Conservation (phyloP, 495 filamentous ascomycete genomes). For the Jackrogersella minutella region DNA sequence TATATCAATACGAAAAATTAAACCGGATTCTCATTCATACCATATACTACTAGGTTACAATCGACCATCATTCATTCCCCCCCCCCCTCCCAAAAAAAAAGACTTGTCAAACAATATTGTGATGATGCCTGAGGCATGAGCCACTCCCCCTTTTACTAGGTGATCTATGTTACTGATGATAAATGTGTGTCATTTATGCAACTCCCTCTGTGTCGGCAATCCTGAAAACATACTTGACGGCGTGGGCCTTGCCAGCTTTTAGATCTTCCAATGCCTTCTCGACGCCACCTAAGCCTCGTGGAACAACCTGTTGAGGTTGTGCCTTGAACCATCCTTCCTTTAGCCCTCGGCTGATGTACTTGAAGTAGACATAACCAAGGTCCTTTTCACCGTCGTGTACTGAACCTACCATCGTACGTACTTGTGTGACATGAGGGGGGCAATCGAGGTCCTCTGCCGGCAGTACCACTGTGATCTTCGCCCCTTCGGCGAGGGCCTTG, state of each 20-base stretch:
- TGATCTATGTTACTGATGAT: too few species aligned
- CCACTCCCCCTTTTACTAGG: too few species aligned
- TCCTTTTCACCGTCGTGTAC: constrained; percentile 63
- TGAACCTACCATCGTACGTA: constrained; percentile 56
- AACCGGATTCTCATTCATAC: too few species aligned
- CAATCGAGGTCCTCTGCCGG: constrained; percentile 47
- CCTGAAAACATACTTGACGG: constrained; percentile 73
- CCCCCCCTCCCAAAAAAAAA: too few species aligned
- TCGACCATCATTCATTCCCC: too few species aligned
- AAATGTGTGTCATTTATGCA: neutral
- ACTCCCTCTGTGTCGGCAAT: constrained; percentile 67
- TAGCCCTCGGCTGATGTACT: constrained; percentile 61
- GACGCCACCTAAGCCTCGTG: constrained; percentile 66
- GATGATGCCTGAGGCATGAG: too few species aligned
- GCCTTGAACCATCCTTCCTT: constrained; percentile 66
- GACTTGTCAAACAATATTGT: too few species aligned
- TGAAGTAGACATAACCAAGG: constrained; percentile 64
- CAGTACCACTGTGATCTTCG: constrained; percentile 65
- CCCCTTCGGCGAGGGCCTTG: constrained; percentile 54
- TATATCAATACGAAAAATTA: too few species aligned
- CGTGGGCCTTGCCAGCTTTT: constrained; percentile 69
- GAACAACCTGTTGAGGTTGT: constrained; percentile 69
- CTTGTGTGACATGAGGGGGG: constrained; percentile 47
- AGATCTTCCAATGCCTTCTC: constrained; percentile 64
- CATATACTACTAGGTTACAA: too few species aligned